These are phyloP conservation scores for Saccharomyces hybrid DNA, from an alignment of 1,139 yeast genomes.

Conservation along the genomic window DNA sequence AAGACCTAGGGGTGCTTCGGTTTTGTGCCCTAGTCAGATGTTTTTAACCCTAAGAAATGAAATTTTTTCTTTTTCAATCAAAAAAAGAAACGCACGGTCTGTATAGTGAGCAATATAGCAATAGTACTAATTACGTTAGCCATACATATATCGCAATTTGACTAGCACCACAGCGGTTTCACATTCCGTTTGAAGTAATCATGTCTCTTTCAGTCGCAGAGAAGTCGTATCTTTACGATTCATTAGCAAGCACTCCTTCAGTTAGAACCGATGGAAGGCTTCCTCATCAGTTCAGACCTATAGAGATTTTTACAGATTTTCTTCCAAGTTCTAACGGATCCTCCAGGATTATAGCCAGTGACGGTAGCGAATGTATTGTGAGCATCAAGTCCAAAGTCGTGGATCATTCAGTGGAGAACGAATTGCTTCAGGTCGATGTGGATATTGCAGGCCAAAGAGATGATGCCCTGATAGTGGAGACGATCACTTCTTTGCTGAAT, in stretches of 20 bases:
- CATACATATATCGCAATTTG: neutral
- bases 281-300: conserved; percentile 68
- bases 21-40: neutral
- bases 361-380: conserved; percentile 88
- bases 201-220: conserved; percentile 84
- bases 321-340: conserved; percentile 89
- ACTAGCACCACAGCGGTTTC: neutral
- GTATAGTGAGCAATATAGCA: neutral
- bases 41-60: neutral
- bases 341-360: conserved; percentile 73
- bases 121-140: neutral
- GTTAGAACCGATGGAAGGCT: conserved; percentile 79
- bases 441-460: conserved; percentile 69
- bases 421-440: conserved; percentile 64
- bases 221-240: conserved; percentile 68
- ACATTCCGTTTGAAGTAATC: neutral
- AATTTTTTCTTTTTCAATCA: neutral
- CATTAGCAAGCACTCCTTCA: conserved; percentile 54
- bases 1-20: neutral
- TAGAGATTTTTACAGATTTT: conserved; percentile 75
- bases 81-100: neutral
- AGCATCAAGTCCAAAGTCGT: conserved; percentile 85
- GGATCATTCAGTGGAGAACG: conserved; percentile 35
- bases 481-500: conserved; percentile 46
- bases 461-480: conserved; percentile 56